Conservation (phyloP, 805 yeast genomes). For the Kodamaea fukazawae region DNA sequence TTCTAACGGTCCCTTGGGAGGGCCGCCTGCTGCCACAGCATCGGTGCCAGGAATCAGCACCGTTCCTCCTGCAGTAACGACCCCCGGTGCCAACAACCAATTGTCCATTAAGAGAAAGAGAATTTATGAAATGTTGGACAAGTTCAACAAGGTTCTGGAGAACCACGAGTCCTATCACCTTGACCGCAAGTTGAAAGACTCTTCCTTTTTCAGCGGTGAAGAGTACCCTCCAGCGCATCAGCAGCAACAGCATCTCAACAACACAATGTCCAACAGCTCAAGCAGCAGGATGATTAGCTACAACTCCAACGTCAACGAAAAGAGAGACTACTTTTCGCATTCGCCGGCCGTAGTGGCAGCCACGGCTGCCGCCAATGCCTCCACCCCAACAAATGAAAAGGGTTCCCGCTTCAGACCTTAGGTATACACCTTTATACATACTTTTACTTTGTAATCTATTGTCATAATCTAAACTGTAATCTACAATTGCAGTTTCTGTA, state of each 20-base stretch:
- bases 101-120: conserved; percentile 38
- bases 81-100: conserved; percentile 23
- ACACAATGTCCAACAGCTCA: not conserved
- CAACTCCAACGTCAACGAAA: conserved; percentile 9
- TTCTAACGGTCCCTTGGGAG: conserved; percentile 10
- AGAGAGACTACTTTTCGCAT: conserved; percentile 13
- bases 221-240: not conserved
- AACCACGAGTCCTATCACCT: conserved; percentile 23
- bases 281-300: conserved; percentile 10
- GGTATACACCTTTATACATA: no score
- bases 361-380: conserved; percentile 10
- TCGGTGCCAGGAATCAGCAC: conserved; percentile 2
- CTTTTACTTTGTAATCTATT: no score
- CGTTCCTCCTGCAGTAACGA: conserved; percentile 11
- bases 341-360: conserved; percentile 10
- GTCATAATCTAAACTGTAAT: no score
- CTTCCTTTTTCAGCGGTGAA: conserved; percentile 1
- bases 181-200: conserved; percentile 11
- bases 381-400: conserved; percentile 4
- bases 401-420: not conserved
- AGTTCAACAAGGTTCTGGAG: conserved; percentile 35
- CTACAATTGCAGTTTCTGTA: no score
- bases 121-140: conserved; percentile 41
- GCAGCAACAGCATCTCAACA: not conserved
- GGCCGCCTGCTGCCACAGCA: conserved; percentile 16